phyloP scores from a whole-genome alignment of 2,329 filamentous ascomycete genomes.

The Scleromitrula shiraiana region DNA sequence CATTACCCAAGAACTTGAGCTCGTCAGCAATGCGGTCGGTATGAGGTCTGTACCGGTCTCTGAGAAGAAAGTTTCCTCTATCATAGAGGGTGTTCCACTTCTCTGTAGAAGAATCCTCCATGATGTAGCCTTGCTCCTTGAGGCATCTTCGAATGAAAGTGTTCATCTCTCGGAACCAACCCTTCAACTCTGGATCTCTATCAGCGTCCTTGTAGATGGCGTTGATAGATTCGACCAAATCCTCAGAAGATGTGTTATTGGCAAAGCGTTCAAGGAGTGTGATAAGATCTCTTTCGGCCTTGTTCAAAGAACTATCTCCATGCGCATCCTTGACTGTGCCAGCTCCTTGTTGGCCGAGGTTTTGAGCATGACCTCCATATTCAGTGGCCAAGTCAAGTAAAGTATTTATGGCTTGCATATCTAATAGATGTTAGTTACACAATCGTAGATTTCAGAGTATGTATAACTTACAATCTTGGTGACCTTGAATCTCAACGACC shows the following conservation, averaged over 20 bases:
- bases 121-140: conserved; percentile 82
- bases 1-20: conserved; percentile 77
- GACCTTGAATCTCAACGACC: conserved; percentile 91
- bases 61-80: conserved; percentile 75
- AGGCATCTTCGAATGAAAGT: conserved; percentile 74
- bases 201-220: conserved; percentile 83
- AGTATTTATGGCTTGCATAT: conserved; percentile 84
- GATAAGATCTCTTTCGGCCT: conserved; percentile 74
- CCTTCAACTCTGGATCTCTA: conserved; percentile 72
- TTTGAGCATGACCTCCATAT: conserved; percentile 69
- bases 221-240: conserved; percentile 77
- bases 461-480: conserved; percentile 68
- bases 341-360: conserved; percentile 53
- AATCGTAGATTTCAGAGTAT: too few relatives aligned
- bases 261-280: conserved; percentile 90
- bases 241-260: conserved; percentile 83
- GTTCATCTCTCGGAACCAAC: conserved; percentile 80
- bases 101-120: conserved; percentile 69
- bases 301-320: conserved; percentile 51
- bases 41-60: conserved; percentile 78
- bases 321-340: conserved; percentile 68
- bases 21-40: conserved; percentile 84
- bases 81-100: conserved; percentile 85
- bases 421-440: conserved; percentile 33
- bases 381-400: conserved; percentile 76